phyloP scores from a whole-genome alignment of 495 filamentous ascomycete genomes.

The Neurospora sp. region DNA sequence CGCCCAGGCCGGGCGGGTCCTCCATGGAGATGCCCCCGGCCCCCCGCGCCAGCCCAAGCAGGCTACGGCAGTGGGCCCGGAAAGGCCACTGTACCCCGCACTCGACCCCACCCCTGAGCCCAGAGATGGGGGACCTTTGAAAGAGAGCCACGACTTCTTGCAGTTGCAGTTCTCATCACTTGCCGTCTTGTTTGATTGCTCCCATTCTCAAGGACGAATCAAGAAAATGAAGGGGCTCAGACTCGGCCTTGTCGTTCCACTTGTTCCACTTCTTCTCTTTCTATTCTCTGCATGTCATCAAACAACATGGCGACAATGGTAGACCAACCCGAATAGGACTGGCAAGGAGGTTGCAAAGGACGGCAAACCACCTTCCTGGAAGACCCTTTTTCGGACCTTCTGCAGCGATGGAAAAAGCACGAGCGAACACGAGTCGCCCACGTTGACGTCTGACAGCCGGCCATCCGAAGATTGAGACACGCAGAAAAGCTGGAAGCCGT shows the following conservation, averaged over 20 bases:
- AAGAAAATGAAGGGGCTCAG: constrained; percentile 5
- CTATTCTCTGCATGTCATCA: not conserved
- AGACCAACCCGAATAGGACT: not conserved
- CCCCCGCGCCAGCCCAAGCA: constrained; percentile 1
- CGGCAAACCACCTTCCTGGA: not conserved
- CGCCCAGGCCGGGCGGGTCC: not conserved
- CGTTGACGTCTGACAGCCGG: constrained; percentile 10
- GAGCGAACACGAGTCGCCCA: constrained; percentile 11
- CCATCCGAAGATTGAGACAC: not conserved
- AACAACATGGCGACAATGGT: not conserved
- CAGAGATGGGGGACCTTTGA: constrained; percentile 15
- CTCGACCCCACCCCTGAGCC: not conserved
- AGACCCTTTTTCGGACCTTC: not conserved
- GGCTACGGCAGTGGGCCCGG: not conserved
- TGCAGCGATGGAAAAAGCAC: not conserved
- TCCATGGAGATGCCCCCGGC: not conserved
- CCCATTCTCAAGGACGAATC: not conserved
- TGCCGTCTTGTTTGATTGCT: constrained; percentile 6
- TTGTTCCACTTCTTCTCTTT: not conserved
- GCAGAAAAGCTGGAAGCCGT: not conserved
- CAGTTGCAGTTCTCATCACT: constrained; percentile 20
- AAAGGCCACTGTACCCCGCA: not conserved
- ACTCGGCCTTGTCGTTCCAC: not conserved
- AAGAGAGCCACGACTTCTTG: constrained; percentile 31
- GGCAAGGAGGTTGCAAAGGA: constrained; percentile 1